Base-by-base conservation (phyloP, 768 basidiomycete genomes). In the Amanita fuliginea region DNA sequence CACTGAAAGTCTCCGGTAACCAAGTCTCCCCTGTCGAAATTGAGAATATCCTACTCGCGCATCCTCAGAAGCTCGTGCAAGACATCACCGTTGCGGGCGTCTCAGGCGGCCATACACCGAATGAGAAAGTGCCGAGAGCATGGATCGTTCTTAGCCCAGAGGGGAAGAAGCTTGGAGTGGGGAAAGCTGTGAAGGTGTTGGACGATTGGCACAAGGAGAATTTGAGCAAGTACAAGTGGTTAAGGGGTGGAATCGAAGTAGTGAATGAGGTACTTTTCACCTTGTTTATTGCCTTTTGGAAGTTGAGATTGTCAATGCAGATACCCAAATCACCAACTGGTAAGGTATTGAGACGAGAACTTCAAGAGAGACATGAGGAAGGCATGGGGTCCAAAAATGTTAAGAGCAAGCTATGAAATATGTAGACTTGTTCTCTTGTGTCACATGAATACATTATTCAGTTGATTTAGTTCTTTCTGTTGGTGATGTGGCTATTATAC, bases 21-120 rank as follows among this genome's bases (percentile, higher is more conserved):
- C 88, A 90, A 63, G 88, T 90, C 0, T 86, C 88, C 0, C 88
- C 87, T 0, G 73, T 76, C 16, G 87, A 91, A 59, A 82, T 90
- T 44, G 88, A 90, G 59, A 70, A 77, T 24, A 73, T 72, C 21
- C 65, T 90, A 1, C 70, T 81, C n/a, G 69, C 67, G 0, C 77
- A 89, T 35, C 83, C 86, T 0, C 71, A 72, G 6, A 66, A 66
- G 16, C 70, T 86, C 44, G 74, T 89, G 53, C 63, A 59, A 8
- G 88, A 90, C 53, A 83, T 69, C 9, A 71, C 74, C 1, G 87
- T 90, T n/a, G 84, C 83, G 0, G 87, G 87, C 13, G 83, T 91
- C 1, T 73, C 69, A 16, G 84, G 84, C 9, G 83, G 80, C 0
- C 79, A 81, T 3, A 81, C 81, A 0, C 68, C 70, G 0, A 83